These are phyloP conservation scores for Leccinum variicolor DNA, from an alignment of 768 basidiomycete species.

Conservation along the genomic window DNA sequence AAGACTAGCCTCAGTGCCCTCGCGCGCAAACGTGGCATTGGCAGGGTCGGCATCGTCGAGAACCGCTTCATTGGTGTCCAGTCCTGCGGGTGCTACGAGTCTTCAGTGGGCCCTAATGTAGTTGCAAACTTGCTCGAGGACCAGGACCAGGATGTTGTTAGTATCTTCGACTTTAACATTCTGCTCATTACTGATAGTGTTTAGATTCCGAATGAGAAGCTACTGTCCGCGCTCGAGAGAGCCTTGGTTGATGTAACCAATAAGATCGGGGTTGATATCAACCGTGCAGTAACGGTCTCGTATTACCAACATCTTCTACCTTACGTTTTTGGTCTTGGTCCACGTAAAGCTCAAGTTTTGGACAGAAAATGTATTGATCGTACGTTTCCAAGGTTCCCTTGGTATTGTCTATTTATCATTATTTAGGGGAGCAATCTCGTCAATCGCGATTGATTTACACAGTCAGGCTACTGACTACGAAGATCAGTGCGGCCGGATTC, in stretches of 20 bases:
- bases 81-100: slow-evolving; percentile 99
- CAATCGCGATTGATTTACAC: slow-evolving; percentile 88
- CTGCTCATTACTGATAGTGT: slow-evolving; percentile 4
- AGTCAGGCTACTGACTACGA: slow-evolving; percentile 76
- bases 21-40: slow-evolving; percentile 92
- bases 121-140: slow-evolving; percentile 80
- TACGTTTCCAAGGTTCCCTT: slow-evolving; percentile 34
- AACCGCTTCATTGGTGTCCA: slow-evolving; percentile 99
- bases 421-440: slow-evolving; percentile 81
- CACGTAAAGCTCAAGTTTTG: slow-evolving; percentile 85
- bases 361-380: slow-evolving; percentile 70
- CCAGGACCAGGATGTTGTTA: slow-evolving; percentile 81
- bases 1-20: slow-evolving; percentile 77
- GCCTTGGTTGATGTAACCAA: slow-evolving; percentile 88
- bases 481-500: slow-evolving; percentile 91
- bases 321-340: slow-evolving; percentile 90
- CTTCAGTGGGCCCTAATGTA: slow-evolving; percentile 66
- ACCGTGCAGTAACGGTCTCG: slow-evolving; percentile 83
- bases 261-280: slow-evolving; percentile 94
- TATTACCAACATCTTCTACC: slow-evolving; percentile 89
- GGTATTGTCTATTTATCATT: background rate
- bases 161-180: slow-evolving; percentile 17
- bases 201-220: slow-evolving; percentile 86
- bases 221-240: slow-evolving; percentile 77
- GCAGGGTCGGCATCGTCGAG: slow-evolving; percentile 98